Evolutionary conservation across 352 stramenopile genomes (phyloP), one percentile per base, ranked within the genome.

Genomic region (Blastocystis sp.): DNA sequence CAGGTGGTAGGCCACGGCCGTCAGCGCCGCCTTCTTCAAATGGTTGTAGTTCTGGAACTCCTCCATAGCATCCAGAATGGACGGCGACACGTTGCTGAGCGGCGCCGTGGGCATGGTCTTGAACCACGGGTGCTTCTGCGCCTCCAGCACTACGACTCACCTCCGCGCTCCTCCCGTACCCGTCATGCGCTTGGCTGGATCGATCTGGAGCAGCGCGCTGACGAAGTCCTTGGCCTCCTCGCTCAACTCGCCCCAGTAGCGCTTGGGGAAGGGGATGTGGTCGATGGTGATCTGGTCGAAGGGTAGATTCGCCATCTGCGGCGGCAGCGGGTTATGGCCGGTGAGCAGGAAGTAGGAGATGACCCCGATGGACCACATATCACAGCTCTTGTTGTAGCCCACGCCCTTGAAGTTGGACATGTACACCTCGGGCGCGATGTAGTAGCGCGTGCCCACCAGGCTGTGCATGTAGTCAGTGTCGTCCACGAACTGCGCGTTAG

Each of bases 401-500:
- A 93, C 91, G n/a, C 94, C 90, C 10, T 92, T 93, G 14, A 96
- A 91, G 66, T 76, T 21, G 24, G 57, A 3, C 66, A 76, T 76
- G 42, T 60, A 76, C 28, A 82, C 74, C 43, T 82, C 74, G 38
- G 74, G 74, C 42, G 74, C 74, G 43, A 82, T 82, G 61, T 82
- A 82, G 61, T 82, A 82, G 61, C 59, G 74, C 21, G 74, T 82
- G 14, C 74, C 74, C 45, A 82, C 74, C 28, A 82, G 34, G 57
- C 59, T 82, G 40, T 82, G 59, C 74, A 82, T 82, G 64, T 93
- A 82, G 70, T 93, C 59, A 70, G 96, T 94, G 71, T 95, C 91
- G 0, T 94, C 94, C 40, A 95, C 90, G 7, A 95, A 93, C 24
- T 97, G 91, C 89, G 7, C 0, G 14, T 45, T 45, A 69, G 40